phyloP scores from a whole-genome alignment of 2,329 filamentous ascomycete genomes.

The Apiospora arundinis region DNA sequence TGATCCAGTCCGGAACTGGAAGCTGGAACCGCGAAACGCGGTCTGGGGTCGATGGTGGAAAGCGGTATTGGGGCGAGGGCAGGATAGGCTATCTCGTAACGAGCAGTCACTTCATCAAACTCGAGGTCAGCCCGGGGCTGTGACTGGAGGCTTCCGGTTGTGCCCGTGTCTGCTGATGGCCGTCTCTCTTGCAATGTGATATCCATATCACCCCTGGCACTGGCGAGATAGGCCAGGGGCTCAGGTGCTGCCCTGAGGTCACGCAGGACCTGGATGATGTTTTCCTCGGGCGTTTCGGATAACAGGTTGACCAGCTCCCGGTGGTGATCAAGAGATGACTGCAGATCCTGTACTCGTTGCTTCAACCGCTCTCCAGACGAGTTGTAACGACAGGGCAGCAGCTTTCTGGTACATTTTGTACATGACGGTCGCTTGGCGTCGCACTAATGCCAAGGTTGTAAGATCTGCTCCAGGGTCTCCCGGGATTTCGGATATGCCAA shows the following conservation, averaged over 20 bases:
- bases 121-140: not conserved
- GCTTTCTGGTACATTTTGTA: conserved; percentile 2
- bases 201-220: not conserved
- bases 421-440: conserved; percentile 10
- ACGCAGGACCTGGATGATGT: not conserved
- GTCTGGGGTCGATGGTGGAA: not conserved
- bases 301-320: not conserved
- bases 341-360: not conserved
- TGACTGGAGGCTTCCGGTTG: not conserved
- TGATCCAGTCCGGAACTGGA: not conserved
- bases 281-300: not conserved
- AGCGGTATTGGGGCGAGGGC: not conserved
- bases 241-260: conserved; percentile 7
- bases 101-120: not conserved
- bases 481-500: not conserved
- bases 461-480: not conserved
- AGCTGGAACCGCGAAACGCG: not conserved
- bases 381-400: conserved; percentile 1
- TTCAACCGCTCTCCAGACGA: not conserved
- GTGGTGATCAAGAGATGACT: not conserved
- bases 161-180: not conserved
- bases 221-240: not conserved
- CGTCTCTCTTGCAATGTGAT: not conserved
- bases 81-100: not conserved
- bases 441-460: not conserved